Conservation (phyloP, 2,329 filamentous ascomycete species). For the Pleurostoma richardsiae region DNA sequence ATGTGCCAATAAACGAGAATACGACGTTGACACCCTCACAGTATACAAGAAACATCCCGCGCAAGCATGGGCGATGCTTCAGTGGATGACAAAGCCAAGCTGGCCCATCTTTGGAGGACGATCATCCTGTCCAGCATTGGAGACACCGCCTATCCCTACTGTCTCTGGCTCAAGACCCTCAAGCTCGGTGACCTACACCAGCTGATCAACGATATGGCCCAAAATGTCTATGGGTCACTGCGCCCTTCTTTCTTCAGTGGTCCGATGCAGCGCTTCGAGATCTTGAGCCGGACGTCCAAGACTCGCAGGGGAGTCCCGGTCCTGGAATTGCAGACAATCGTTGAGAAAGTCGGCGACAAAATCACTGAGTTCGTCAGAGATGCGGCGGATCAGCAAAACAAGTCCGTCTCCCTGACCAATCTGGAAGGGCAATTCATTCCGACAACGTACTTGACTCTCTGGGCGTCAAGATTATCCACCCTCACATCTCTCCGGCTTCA, state of each 20-base stretch:
- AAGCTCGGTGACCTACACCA: conserved; percentile 57
- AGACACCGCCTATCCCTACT: conserved; percentile 63
- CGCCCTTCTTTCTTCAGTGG: conserved; percentile 32
- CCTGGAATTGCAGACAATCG: conserved; percentile 28
- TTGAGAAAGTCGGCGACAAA: conserved; percentile 47
- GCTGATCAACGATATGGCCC: conserved; percentile 48
- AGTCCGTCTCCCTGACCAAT: conserved; percentile 48
- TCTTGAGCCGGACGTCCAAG: conserved; percentile 14
- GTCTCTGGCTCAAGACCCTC: conserved; percentile 59
- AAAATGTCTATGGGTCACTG: conserved; percentile 14
- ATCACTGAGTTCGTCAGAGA: conserved; percentile 46
- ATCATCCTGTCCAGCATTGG: conserved; percentile 62
- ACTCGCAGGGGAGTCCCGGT: conserved; percentile 12
- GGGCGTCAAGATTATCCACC: conserved; percentile 53
- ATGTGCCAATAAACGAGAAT: too few species aligned
- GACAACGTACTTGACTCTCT: conserved; percentile 46
- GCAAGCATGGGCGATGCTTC: conserved; percentile 36
- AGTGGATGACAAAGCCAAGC: conserved; percentile 36
- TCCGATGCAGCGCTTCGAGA: conserved; percentile 29
- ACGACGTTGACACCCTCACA: conserved; percentile 11
- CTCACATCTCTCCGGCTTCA: conserved; percentile 55
- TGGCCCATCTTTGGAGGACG: conserved; percentile 63
- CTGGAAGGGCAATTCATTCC: conserved; percentile 48
- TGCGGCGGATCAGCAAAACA: conserved; percentile 30
- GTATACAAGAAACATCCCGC: conserved; percentile 40